Percentiles rank a stretch among this genome's conserved stretches.
These are phyloP conservation scores for Melastoma malabathricum DNA, from an alignment of 345 rosid genomes.

Conservation along the genomic window DNA sequence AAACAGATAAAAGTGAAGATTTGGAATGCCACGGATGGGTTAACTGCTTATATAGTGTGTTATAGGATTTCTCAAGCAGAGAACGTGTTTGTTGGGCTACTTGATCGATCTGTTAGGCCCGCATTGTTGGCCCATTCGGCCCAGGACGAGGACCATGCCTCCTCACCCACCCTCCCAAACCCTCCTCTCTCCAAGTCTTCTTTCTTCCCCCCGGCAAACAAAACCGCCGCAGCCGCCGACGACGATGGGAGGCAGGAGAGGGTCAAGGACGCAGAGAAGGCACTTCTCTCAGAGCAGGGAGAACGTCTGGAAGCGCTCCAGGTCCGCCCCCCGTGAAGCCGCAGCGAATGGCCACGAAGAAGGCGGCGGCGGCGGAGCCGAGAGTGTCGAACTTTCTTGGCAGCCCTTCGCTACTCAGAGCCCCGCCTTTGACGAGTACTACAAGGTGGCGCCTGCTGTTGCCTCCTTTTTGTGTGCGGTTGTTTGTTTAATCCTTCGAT, in stretches of 20 bases:
- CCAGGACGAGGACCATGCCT: too few relatives aligned
- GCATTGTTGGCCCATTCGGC: too few relatives aligned
- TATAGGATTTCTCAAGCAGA: too few relatives aligned
- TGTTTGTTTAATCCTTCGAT: not conserved
- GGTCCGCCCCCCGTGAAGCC: constrained; percentile 30
- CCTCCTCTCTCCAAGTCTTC: too few relatives aligned
- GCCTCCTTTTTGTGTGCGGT: not conserved
- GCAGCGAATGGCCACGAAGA: constrained; percentile 6
- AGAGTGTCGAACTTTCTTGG: constrained; percentile 18
- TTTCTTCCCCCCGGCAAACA: too few relatives aligned
- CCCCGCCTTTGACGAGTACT: constrained; percentile 68
- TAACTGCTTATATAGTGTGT: too few relatives aligned
- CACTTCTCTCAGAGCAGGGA: constrained; percentile 63
- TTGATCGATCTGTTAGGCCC: too few relatives aligned
- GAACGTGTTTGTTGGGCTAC: too few relatives aligned
- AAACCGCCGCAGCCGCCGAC: too few relatives aligned
- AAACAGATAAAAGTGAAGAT: too few relatives aligned
- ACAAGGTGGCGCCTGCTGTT: constrained; percentile 35
- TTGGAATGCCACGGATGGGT: too few relatives aligned
- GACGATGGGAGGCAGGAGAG: constrained; percentile 29
- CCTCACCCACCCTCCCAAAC: too few relatives aligned
- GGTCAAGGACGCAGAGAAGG: constrained; percentile 49
- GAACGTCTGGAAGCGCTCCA: constrained; percentile 47
- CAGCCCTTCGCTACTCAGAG: constrained; percentile 53
- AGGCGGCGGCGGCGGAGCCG: not conserved